Base-by-base conservation (phyloP, 2,329 filamentous ascomycete species). In the Pseudocercospora musae region DNA sequence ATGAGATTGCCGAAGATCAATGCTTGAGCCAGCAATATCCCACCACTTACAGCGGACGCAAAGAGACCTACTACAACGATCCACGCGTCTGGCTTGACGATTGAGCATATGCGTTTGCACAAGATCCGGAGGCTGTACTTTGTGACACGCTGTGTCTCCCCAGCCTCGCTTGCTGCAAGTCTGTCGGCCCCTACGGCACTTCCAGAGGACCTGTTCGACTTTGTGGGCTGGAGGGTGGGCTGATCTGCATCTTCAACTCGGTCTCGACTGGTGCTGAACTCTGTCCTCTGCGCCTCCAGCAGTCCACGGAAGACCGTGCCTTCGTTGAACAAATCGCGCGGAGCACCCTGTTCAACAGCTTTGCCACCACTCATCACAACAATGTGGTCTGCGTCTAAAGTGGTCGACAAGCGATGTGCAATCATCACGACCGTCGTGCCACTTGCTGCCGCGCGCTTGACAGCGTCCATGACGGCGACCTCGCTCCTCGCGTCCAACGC, bases 361-460 rank as follows among this genome's bases (percentile, higher is more conserved):
- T 75, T 83, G 27, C 88, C 86, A 62, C 88, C 84, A 13, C 88
- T 87, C 58, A 94, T 84, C 1, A 94, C 89, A 66, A 90, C 91
- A 37, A 93, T 92, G n/a, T 88, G 79, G 72, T 94, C 87, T 0
- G 91, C 89, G 67, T 92, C 89, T 73, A 90, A 89, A 13, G 93
- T 87, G 2, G 89, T 94, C 0, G 88, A 88, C 37, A 94, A 79
- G 13, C 90, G 82, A 73, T 94, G 91, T 0, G 91, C 90, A 18
- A 95, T 89, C 23, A 90, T 76, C 56, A 76, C 87, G 1, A 95
- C 81, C 63, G 90, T 90, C 0, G 90, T 84, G 56, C 79, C 77
- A 13, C 71, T 70, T 27, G 72, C 71, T 0, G 77, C 75, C n/a
- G 78, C 78, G 13, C 70, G 72, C 27, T 76, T 76, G 13, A 81